Percentiles rank a stretch among this genome's conserved stretches.
These are phyloP conservation scores for Boletus bicolor DNA, from an alignment of 768 basidiomycete species.

Conservation along the genomic window DNA sequence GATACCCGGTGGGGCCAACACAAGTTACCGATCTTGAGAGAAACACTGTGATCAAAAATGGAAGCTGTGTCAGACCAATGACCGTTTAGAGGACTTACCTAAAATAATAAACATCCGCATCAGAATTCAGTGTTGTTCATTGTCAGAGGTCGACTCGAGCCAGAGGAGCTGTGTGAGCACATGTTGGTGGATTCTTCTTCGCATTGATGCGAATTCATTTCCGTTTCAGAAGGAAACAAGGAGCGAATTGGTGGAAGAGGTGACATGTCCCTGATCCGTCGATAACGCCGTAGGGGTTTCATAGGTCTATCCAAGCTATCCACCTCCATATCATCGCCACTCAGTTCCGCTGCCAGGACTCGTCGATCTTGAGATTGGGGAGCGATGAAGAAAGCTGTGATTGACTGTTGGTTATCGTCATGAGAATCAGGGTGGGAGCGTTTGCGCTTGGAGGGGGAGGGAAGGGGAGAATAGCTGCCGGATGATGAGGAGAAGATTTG, in stretches of 20 bases:
- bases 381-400: constrained; percentile 14
- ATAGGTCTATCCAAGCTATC: constrained; percentile 28
- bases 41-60: constrained; percentile 20
- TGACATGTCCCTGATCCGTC: constrained; percentile 28
- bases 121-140: constrained; percentile 24
- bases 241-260: constrained; percentile 23
- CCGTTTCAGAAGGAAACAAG: constrained; percentile 29
- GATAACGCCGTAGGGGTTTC: constrained; percentile 36
- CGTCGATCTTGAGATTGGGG: constrained; percentile 25
- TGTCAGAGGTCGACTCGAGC: constrained; percentile 21
- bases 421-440: constrained; percentile 22
- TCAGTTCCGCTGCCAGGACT: constrained; percentile 20
- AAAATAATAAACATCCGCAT: constrained; percentile 16
- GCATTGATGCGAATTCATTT: constrained; percentile 32
- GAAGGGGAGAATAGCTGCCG: constrained; percentile 30
- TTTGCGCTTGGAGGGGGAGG: constrained; percentile 39
- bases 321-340: constrained; percentile 29
- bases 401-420: constrained; percentile 20
- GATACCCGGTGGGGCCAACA: constrained; percentile 15
- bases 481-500: constrained; percentile 42
- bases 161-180: constrained; percentile 18
- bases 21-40: constrained; percentile 18
- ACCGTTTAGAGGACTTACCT: constrained; percentile 24
- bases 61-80: constrained; percentile 14
- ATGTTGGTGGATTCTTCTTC: constrained; percentile 18